Base-by-base conservation (phyloP, 257 asterid genomes). In the Jaltomata sinuosa region DNA sequence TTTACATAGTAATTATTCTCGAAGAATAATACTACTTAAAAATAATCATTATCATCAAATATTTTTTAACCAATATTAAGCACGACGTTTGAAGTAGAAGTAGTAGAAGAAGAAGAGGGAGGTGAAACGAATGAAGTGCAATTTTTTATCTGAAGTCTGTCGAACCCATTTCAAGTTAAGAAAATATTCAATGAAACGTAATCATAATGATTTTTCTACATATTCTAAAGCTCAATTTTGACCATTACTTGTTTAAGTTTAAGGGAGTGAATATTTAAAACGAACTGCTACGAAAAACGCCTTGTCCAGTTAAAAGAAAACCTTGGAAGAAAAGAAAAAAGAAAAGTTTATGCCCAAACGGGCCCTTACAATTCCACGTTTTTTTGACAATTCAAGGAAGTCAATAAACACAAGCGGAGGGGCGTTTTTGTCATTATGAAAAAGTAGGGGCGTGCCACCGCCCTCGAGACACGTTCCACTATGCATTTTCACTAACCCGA, bases 381-480 rank as follows among this genome's bases (percentile, higher is more conserved):
- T 64, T 15, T 0, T 64, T 64, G 72, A 64, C 12, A 64, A 67
- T 32, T 8, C 27, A 47, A 6, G 42, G 25, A 25, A 47, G 61
- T 76, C 81, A 47, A 49, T 16, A 45, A 15, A 76, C 5, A 16
- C 5, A 76, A 29, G 42, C 42, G 22, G 29, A 16, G 81, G 80
- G 59, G 2, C 21, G 40, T 12, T 21, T 82, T 36, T 36, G 65
- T 55, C 47, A 50, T 14, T 47, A 36, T 59, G 29, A 38, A 40
- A 69, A 40, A 59, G 31, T 0, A 0, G 82, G 12, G 80, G 88
- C 81, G 87, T 86, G 91, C 83, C 87, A 84, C 91, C 87, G 87
- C 91, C 87, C 84, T 57, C 84, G 62, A 50, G 84, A 38, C 88
- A 86, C 88, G 87, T 31, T 62, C 78, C 53, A 8, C 42, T 8